Percentiles rank a stretch among this genome's conserved stretches.
phyloP scores from a whole-genome alignment of 73 alveolate species.

The Symbiodinium pilosum region DNA sequence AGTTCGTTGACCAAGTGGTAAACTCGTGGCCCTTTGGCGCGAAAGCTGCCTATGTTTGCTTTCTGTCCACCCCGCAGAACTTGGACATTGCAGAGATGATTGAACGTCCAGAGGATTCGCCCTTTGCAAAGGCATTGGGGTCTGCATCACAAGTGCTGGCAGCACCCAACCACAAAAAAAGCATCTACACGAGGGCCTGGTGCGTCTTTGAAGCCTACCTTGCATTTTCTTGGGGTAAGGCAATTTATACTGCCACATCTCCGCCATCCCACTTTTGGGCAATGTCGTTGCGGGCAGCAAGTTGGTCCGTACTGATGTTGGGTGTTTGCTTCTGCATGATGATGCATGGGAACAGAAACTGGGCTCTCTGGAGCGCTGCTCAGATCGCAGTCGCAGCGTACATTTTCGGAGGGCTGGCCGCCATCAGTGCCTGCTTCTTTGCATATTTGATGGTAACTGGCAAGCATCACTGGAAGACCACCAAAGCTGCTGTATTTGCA shows the following conservation, averaged over 20 bases:
- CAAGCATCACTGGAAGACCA: not conserved
- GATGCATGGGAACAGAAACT: not conserved
- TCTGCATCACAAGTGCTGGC: not conserved
- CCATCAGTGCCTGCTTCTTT: not conserved
- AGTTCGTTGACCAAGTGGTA: not conserved
- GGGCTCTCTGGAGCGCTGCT: not conserved
- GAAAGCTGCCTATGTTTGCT: not conserved
- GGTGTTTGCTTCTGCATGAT: not conserved
- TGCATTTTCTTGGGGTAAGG: constrained; percentile 27
- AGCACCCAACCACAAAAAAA: not conserved
- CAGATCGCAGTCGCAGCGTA: not conserved
- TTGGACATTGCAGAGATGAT: not conserved
- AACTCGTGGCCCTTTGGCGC: not conserved
- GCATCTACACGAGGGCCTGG: not conserved
- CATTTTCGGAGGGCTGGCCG: not conserved
- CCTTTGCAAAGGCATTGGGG: not conserved
- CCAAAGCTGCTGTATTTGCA: not conserved
- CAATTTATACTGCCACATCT: constrained; percentile 15
- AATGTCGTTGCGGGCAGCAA: not conserved
- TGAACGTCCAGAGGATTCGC: not conserved
- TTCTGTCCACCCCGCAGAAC: not conserved
- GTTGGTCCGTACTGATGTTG: not conserved
- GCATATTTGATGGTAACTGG: not conserved
- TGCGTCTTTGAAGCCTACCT: constrained; percentile 43
- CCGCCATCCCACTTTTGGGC: not conserved